Conservation (phyloP, 768 basidiomycete genomes). For the Collybia sordida region DNA sequence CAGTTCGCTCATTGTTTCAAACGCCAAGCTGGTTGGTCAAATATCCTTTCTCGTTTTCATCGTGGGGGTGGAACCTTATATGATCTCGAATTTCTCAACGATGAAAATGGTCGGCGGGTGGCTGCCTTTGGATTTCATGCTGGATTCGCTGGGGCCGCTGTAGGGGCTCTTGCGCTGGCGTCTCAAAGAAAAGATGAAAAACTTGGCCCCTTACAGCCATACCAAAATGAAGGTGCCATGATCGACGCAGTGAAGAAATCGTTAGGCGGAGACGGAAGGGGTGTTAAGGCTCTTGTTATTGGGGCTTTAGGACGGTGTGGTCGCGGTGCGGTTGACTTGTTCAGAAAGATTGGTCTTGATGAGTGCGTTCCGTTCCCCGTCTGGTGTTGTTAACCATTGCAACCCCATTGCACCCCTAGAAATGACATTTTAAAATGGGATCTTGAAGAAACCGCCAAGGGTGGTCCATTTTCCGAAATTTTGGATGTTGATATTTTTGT, state of each 20-base stretch:
- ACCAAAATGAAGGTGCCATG: conserved; percentile 82
- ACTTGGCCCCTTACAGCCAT: conserved; percentile 76
- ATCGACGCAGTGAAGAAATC: conserved; percentile 65
- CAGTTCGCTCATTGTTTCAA: conserved; percentile 99
- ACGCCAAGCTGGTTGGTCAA: conserved; percentile 87
- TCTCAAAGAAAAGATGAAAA: conserved; percentile 58
- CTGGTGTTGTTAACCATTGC: conserved; percentile 6
- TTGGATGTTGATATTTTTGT: conserved; percentile 96
- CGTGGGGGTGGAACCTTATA: conserved; percentile 84
- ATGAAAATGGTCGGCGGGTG: conserved; percentile 81
- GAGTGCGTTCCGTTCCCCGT: conserved; percentile 58
- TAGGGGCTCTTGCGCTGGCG: conserved; percentile 79
- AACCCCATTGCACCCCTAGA: conserved; percentile 36
- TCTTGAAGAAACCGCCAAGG: conserved; percentile 92
- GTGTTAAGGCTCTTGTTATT: conserved; percentile 87
- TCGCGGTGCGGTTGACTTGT: conserved; percentile 88
- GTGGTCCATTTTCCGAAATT: conserved; percentile 94
- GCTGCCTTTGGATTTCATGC: conserved; percentile 98
- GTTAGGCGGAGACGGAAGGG: conserved; percentile 68
- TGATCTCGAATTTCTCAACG: conserved; percentile 93
- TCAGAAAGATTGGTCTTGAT: conserved; percentile 88
- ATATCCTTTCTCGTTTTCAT: conserved; percentile 84
- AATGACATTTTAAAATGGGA: conserved; percentile 98
- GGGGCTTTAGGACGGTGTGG: conserved; percentile 95
- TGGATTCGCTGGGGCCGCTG: conserved; percentile 95